Percentiles rank a stretch among this genome's conserved stretches.
Evolutionary conservation across 306 rosid genomes (phyloP).

Genomic region (Cicer yamashitae): DNA sequence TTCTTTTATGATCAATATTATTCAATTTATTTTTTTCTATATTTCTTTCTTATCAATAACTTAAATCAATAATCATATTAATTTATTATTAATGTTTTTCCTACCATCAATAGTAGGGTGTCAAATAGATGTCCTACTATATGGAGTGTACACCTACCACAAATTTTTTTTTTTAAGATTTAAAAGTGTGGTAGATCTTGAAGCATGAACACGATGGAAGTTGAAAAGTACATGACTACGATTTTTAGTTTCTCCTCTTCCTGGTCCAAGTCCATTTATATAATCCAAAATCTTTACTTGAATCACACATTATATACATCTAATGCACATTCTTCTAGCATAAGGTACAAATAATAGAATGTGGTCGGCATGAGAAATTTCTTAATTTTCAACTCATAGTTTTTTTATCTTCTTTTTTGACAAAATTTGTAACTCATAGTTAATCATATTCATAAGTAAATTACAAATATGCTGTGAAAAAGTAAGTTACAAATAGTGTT

Average conservation of each 20-base stretch:
- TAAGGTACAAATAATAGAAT: slow-evolving; percentile 33
- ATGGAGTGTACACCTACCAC: too few species aligned
- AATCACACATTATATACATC: slow-evolving; percentile 37
- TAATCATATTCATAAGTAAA: neutral
- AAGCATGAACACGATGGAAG: neutral
- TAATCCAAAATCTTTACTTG: slow-evolving; percentile 44
- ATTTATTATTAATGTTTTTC: too few species aligned
- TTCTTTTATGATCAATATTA: too few species aligned
- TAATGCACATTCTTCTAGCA: slow-evolving; percentile 29
- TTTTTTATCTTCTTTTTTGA: too few species aligned
- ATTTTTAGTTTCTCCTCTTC: neutral
- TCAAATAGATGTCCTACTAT: too few species aligned
- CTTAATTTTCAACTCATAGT: slow-evolving; percentile 35
- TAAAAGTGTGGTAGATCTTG: neutral
- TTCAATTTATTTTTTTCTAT: too few species aligned
- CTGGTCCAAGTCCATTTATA: neutral
- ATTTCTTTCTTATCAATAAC: too few species aligned
- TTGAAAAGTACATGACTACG: neutral
- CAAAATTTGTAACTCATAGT: neutral
- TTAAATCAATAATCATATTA: too few species aligned
- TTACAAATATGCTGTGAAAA: neutral
- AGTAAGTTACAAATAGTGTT: neutral
- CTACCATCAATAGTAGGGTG: too few species aligned
- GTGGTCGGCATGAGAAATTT: slow-evolving; percentile 21
- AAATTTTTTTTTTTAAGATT: too few species aligned